Evolutionary conservation across 2,329 filamentous ascomycete genomes (phyloP).

Genomic region (Chrysoporthe austroafricana): DNA sequence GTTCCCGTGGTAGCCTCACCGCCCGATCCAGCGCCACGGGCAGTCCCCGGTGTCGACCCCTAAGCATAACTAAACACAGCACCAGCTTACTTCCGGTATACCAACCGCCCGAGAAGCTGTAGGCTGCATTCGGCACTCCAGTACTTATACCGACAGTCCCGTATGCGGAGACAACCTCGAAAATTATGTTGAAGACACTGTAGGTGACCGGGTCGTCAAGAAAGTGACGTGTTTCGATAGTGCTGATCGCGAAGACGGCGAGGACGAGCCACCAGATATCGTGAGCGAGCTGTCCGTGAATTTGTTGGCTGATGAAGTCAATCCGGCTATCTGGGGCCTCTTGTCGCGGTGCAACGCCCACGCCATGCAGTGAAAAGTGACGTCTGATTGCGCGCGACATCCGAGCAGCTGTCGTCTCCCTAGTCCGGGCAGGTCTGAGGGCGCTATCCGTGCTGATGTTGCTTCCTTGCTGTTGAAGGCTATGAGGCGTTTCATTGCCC

Average conservation of each 20-base stretch:
- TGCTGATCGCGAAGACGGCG: conserved; percentile 62
- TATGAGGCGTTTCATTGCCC: not conserved
- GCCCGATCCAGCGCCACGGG: conserved; percentile 61
- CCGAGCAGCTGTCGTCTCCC: conserved; percentile 33
- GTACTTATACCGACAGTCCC: conserved; percentile 63
- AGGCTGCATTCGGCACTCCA: conserved; percentile 55
- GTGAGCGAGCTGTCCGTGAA: conserved; percentile 64
- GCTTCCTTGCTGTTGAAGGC: conserved; percentile 4
- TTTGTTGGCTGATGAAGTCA: conserved; percentile 57
- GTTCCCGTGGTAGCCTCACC: conserved; percentile 44
- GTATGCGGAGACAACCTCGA: conserved; percentile 61
- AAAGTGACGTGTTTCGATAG: conserved; percentile 61
- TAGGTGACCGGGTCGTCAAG: conserved; percentile 54
- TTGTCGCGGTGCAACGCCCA: conserved; percentile 41
- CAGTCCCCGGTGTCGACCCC: conserved; percentile 58
- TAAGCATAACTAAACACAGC: conserved; percentile 59
- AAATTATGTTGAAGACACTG: conserved; percentile 62
- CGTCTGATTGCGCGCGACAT: conserved; percentile 43
- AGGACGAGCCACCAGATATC: conserved; percentile 68
- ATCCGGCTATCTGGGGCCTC: conserved; percentile 43
- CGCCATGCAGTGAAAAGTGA: conserved; percentile 48
- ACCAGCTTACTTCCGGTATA: conserved; percentile 59
- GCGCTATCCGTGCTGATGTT: conserved; percentile 1
- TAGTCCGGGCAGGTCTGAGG: conserved; percentile 15
- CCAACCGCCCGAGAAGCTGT: conserved; percentile 60